Base-by-base conservation (phyloP, 352 stramenopile genomes). In the Pythium aristosporum region DNA sequence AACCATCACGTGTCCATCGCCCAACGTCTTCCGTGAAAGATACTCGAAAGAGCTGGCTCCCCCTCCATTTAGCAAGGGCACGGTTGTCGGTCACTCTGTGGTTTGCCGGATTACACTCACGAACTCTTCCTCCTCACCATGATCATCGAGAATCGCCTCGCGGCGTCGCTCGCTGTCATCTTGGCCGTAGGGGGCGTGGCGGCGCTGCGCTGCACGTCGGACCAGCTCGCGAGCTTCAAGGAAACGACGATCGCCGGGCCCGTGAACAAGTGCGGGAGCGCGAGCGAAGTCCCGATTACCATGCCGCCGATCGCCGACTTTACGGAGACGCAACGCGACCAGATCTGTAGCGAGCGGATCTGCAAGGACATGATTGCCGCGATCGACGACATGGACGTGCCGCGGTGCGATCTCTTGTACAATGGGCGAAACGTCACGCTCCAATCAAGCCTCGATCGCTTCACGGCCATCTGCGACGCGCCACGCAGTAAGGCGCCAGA, bases 381-480 rank as follows among this genome's bases (percentile, higher is more conserved):
- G 11, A 61, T 88, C 11, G 79, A 88, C 61, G 81, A 88, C 54
- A 67, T 90, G 57, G 66, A 82, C 20, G 62, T 90, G 12, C 77
- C 79, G 18, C 71, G 53, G 16, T 90, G 81, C 49, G 81, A 87
- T 1, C 51, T 73, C 9, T 11, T 71, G 2, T 79, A 84, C 52
- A 67, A 79, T 58, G 66, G 74, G 21, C 72, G 70, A 51, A 88
- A 88, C 55, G 62, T 82, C 60, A 87, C 77, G 58, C 63, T 89
- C 39, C 76, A 84, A 65, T 44, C 47, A 44, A 78, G 69, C 32
- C 43, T 86, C n/a, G 73, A 88, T 50, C 63, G 59, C 46, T 82
- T 88, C 21, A 70, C 79, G 36, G 54, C 76, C 5, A 55, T 72
- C 2, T 85, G 78, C 56, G 79, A 88, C 41, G 66, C 48, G 16